Base-by-base conservation (phyloP, 371 early-diverging fungal genomes). In the Rhizopus delemar region DNA sequence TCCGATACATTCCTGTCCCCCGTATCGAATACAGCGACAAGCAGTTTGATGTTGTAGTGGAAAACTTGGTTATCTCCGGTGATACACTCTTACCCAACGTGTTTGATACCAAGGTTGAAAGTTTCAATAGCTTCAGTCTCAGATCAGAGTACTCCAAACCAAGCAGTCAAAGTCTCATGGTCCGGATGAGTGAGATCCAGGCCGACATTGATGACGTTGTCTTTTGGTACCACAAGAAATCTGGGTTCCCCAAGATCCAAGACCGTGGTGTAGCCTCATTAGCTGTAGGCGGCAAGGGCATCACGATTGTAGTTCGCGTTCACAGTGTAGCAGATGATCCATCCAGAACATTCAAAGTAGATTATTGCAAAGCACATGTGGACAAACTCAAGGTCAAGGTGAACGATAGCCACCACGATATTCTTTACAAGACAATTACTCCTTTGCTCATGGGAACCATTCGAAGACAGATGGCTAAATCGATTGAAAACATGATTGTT, bases 1-100 rank as follows among this genome's bases (percentile, higher is more conserved):
- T 89, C 65, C 75, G 78, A 53, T 82, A 75, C 53, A 69, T 89
- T 35, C 86, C 86, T 34, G 69, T 89, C 54, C 86, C 89, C 8
- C 83, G 84, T 33, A 82, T 88, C 49, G 86, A 84, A 52, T 81
- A 86, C 58, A 70, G 74, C 43, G 87, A 87, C 56, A 62, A 63
- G 2, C 74, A 82, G 63, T 76, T 73, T 51, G 86, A 87, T 56
- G 59, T 87, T 8, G 75, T 77, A 39, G 58, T 87, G 16, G 89
- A 89, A 55, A 80, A 87, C 48, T 66, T 88, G 50, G 68, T 86
- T 43, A 49, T 88, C 29, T 70, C 84, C 33, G 78, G 80, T 29
- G 84, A 83, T 8, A 81, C 80, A 31, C 65, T 86, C 28, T 46
- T 89, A 8, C 89, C 89, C 0, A 79, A 80, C 16, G 34, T 80